Conservation (phyloP, 768 basidiomycete species). For the Auricularia sp. region DNA sequence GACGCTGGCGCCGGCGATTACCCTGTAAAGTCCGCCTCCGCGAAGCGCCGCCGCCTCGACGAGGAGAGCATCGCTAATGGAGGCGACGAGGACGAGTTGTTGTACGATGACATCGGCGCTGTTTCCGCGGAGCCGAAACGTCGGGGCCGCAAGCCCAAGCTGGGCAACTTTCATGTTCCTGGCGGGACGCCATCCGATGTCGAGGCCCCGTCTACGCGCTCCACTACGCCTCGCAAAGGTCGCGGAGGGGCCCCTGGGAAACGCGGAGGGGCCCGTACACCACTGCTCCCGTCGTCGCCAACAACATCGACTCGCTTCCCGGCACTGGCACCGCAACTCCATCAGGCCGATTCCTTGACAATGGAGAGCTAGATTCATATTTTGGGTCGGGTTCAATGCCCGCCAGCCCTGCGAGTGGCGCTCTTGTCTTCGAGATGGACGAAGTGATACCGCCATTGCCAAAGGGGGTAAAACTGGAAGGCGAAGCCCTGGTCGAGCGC, state of each 20-base stretch:
- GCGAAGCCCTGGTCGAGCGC: slow-evolving; percentile 59
- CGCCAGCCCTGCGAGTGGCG: slow-evolving; percentile 38
- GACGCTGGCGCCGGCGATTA: slow-evolving; percentile 1
- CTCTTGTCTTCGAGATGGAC: slow-evolving; percentile 62
- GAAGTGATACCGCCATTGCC: slow-evolving; percentile 60
- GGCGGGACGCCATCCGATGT: neutral
- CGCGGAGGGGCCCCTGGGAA: neutral
- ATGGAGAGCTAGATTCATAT: slow-evolving; percentile 2
- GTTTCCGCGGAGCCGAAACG: neutral
- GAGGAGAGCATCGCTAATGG: neutral
- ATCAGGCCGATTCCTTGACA: slow-evolving; percentile 40
- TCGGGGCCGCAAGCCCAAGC: neutral
- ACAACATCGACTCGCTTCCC: slow-evolving; percentile 25
- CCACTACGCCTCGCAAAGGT: neutral
- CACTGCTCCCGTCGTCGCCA: slow-evolving; percentile 14
- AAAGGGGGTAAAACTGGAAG: slow-evolving; percentile 70
- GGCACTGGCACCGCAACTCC: slow-evolving; percentile 63
- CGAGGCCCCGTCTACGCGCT: neutral
- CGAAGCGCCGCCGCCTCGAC: slow-evolving; percentile 8
- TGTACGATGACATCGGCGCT: slow-evolving; percentile 3
- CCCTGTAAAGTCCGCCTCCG: neutral
- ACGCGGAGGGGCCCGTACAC: neutral
- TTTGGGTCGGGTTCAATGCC: slow-evolving; percentile 36
- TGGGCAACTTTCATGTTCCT: neutral
- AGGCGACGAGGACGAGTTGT: slow-evolving; percentile 4